Evolutionary conservation across 139 green algal genomes (phyloP), one percentile per base, ranked within the genome.

Genomic region (Chlorokybus atmophyticus): DNA sequence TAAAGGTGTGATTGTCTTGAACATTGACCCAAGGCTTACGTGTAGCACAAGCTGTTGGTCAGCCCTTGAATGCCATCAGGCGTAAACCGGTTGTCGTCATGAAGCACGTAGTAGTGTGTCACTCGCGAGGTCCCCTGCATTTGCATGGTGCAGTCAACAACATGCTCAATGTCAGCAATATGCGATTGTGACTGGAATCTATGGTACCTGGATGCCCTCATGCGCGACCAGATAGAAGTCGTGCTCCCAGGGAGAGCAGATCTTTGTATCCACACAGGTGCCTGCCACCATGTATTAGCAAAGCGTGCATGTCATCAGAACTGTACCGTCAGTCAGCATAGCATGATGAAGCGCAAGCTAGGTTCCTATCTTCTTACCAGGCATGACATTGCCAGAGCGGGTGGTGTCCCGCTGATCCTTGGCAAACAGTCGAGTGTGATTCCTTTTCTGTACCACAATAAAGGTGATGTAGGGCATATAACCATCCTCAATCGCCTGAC

Each of bases 181-280:
- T n/a, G n/a, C n/a, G n/a, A n/a, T n/a, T n/a, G n/a, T n/a, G n/a
- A n/a, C n/a, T n/a, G n/a, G n/a, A n/a, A n/a, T n/a, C n/a, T n/a
- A n/a, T n/a, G n/a, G 35, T 38, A 71, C 63, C 76, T 92, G 79
- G 26, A 93, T 77, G 47, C 81, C 78, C 0, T 76, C 71, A 51
- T 94, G 87, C 42, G 57, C 76, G 68, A 86, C 87, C 3, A 95
- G 78, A 64, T 81, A 93, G 75, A 95, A 95, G 71, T 89, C 79
- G 38, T 80, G 88, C 40, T 84, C 78, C n/a, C 28, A 40, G 1
- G 63, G 63, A 24, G 66, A 47, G 57, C 63, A 71, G 25, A 71
- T 68, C 21, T 21, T 17, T 1, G 24, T 52, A 56, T 71, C 63
- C 26, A 71, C 59, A 1, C 66, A 55, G 8, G 57, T 68, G n/a